Evolutionary conservation across 495 filamentous ascomycete species (phyloP), one percentile per base, ranked within the genome.

Genomic region (Apodospora peruviana): DNA sequence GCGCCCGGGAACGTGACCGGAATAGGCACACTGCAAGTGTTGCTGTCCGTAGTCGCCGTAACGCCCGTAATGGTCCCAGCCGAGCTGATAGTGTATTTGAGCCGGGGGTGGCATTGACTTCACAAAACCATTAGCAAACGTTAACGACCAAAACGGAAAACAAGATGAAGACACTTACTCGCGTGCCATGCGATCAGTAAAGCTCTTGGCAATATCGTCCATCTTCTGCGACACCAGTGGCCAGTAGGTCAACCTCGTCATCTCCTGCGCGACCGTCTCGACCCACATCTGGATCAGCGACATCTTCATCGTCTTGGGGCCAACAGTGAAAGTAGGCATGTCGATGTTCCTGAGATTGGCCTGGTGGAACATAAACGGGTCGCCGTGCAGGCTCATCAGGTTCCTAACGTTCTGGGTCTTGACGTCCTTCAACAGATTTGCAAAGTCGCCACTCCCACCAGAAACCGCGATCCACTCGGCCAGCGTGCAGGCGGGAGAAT

Each of bases 271-370:
- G 19, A 76, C 54, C 32, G 60, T 68, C 58, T 82, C 79, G 23
- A 76, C 71, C 80, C 80, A 83, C 0, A 69, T 72, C 57, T 81
- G 76, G 49, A 81, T 66, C 43, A 83, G 66, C 5, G 76, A 79
- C 47, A 73, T 68, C 51, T 76, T 59, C n/a, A 39, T 56, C 1
- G 63, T 56, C 5, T 67, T 66, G 21, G 76, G 73, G 48, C 80
- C 81, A 49, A 83, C 65, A 23, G 68, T 75, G 43, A 75, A 69
- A 0, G 57, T 50, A 8, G 47, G 51, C 4, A 72, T 67, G 39
- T 72, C 75, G 17, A 56, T 52, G 19, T 77, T 73, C 48, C 74
- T 70, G 39, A 83, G 59, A 52, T 83, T 82, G 42, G 77, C 77
- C 59, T 83, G 79, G 40, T 72, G 70, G 55, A 72, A 71, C 70